These are phyloP conservation scores for Alternaria arbusti DNA, from an alignment of 2,329 filamentous ascomycete species.

Conservation along the genomic window DNA sequence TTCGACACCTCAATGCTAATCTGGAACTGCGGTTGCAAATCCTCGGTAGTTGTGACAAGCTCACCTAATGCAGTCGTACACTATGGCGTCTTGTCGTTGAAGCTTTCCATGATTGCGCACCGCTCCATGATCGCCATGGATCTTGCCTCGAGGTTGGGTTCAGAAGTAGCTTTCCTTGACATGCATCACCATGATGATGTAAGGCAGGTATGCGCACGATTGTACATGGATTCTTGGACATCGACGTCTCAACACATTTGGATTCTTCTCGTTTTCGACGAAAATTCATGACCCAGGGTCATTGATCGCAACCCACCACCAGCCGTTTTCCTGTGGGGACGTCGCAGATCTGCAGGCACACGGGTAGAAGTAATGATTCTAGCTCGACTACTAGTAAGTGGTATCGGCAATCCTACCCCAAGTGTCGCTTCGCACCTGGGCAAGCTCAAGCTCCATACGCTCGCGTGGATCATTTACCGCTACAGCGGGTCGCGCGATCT, in stretches of 20 bases:
- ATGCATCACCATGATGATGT: neutral
- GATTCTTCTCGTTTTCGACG: neutral
- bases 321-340: neutral
- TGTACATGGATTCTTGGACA: neutral
- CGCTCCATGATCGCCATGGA: neutral
- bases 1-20: neutral
- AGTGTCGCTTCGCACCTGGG: neutral
- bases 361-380: neutral
- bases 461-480: slow-evolving; percentile 1
- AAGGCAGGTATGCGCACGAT: neutral
- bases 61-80: neutral
- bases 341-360: neutral
- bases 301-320: neutral
- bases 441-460: neutral
- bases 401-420: neutral
- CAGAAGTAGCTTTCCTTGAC: neutral
- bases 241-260: neutral
- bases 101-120: neutral
- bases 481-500: neutral
- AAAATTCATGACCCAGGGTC: neutral
- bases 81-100: neutral
- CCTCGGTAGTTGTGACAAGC: neutral
- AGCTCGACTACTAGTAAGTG: neutral
- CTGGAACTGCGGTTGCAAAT: neutral
- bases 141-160: neutral